These are phyloP conservation scores for Talaromyces sp. DNA, from an alignment of 2,329 filamentous ascomycete genomes.

Conservation along the genomic window DNA sequence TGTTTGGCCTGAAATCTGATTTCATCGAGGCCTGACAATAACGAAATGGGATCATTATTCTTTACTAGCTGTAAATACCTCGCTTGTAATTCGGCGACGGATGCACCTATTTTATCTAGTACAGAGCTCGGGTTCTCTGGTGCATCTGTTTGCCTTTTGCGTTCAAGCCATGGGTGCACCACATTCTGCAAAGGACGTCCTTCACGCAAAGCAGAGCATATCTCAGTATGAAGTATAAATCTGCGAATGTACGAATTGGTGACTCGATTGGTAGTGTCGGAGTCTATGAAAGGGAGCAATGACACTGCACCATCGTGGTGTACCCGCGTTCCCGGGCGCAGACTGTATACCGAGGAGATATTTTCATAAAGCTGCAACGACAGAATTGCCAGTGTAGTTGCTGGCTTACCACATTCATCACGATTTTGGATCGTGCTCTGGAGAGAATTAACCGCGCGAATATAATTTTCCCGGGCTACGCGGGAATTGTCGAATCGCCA, in stretches of 20 bases:
- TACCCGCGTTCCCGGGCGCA: no score
- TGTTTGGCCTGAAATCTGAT: no score
- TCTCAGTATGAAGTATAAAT: no score
- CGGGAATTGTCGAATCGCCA: not conserved
- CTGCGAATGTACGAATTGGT: not conserved
- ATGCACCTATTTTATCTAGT: constrained; percentile 18
- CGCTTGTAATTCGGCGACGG: constrained; percentile 20
- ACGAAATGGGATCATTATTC: constrained; percentile 1
- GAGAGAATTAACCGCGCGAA: not conserved
- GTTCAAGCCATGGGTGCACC: no score
- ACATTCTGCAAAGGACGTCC: no score
- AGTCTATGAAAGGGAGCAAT: no score
- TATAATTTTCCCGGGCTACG: constrained; percentile 1
- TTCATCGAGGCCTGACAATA: no score
- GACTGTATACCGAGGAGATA: constrained; percentile 13
- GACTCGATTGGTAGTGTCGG: no score
- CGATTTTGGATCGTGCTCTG: constrained; percentile 1
- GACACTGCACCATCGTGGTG: not conserved
- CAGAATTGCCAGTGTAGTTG: constrained; percentile 17
- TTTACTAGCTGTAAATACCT: constrained; percentile 6
- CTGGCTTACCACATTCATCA: constrained; percentile 10
- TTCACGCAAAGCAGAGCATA: no score
- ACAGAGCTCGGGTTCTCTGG: constrained; percentile 4
- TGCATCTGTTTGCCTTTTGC: constrained; percentile 1
- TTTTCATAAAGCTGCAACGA: constrained; percentile 24